Evolutionary conservation across 495 filamentous ascomycete species (phyloP), one percentile per base, ranked within the genome.

Genomic region (Pseudoneurospora amorphoporcata): DNA sequence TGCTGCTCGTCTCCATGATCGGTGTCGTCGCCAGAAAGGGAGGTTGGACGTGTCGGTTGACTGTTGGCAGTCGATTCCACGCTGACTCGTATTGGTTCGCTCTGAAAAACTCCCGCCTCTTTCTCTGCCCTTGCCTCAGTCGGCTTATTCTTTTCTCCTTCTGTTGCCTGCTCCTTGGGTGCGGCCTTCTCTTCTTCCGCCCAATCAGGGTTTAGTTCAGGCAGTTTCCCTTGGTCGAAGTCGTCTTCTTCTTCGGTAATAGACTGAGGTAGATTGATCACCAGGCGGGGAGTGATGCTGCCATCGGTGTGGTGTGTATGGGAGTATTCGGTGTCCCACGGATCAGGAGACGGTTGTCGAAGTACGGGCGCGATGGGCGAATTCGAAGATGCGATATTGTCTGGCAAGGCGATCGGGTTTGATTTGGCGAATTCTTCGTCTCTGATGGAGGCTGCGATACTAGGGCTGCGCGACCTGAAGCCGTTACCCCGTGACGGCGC

Each of bases 261-360:
- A 8, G 72, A 70, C 0, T 73, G 74, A 2, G 75, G 68, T 17
- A 43, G 37, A n/a, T 76, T 73, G 42, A 78, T 23, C 32, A 76
- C 72, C 45, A 77, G 23, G 12, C 75, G 75, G 32, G 77, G 78
- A 14, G 77, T 76, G 8, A 72, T 71, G 17, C 23, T n/a, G 2
- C 65, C 73, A n/a, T 76, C 74, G 41, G 45, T 71, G 12, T 70
- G 71, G 8, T 71, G 71, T 38, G 68, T 70, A 16, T 65, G 72
- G 5, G 76, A 78, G n/a, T 78, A 73, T 40, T 82, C 82, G 40
- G 77, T 23, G 3, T 81, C 79, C 85, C 85, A 87, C 3, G 86
- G 86, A 77, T 87, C 86, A n/a, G 84, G 84, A 5, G 86, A 87
- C n/a, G 80, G 81, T 29, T 84, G 81, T 74, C 83, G 84, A 23